Base-by-base conservation (phyloP, 768 basidiomycete species). In the Calocybe gangraenosa region DNA sequence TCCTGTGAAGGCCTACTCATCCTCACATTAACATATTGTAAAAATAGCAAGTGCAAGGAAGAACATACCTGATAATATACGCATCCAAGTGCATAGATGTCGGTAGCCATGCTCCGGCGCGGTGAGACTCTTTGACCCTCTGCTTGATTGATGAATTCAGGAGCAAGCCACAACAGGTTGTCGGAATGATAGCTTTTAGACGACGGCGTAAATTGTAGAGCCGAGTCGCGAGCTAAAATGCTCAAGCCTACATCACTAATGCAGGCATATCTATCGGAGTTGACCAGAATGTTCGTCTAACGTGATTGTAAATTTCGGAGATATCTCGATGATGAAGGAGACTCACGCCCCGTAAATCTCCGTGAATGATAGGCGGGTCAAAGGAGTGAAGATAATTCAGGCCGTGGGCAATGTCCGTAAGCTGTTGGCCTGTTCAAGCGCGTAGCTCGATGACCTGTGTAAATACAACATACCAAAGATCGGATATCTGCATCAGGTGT, bases 281-380 rank as follows among this genome's bases (percentile, higher is more conserved):
- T 28, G 11, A 28, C 11, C 25, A 28, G 25, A 28, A 28, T 28
- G 11, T 28, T 28, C 11, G 25, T 6, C 25, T 28, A 28, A 11
- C n/a, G 11, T 19, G 28, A 42, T 28, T 3, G 14, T 28, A 3
- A 34, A 28, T 15, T n/a, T 21, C 9, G 17, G 33, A 32, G 3
- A 3, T 35, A 15, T 7, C 14, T 28, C 31, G 32, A 7, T 3
- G 3, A 14, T 28, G 23, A 18, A 28, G 17, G 17, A 2, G 3
- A 48, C 47, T 48, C 14, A 48, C 47, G 20, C 36, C 41, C 39
- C 47, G 37, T 21, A 48, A 37, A 28, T 48, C 42, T 6, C 47
- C 47, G 23, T 48, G 47, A 25, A 48, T 48, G n/a, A 48, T 37
- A 10, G 47, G 37, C 3, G 47, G 47, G 25, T 48, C 47, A 33